Conservation (phyloP, 495 filamentous ascomycete species). For the Penicillium angulare region DNA sequence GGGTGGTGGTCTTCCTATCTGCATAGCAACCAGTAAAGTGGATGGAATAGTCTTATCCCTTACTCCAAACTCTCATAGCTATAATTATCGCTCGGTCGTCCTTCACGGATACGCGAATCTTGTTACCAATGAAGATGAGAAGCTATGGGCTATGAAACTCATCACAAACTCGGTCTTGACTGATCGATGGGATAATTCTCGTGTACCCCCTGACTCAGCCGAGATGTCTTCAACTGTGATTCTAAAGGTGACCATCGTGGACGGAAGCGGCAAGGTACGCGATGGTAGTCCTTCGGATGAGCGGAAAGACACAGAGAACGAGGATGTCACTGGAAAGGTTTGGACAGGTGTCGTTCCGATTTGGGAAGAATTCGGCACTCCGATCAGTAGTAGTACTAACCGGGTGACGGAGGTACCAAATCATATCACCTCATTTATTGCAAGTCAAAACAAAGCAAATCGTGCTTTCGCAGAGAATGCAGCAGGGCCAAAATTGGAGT, state of each 20-base stretch:
- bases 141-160: slow-evolving; percentile 77
- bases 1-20: slow-evolving; percentile 56
- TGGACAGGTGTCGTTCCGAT: slow-evolving; percentile 86
- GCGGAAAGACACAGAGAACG: slow-evolving; percentile 60
- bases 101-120: slow-evolving; percentile 72
- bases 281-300: slow-evolving; percentile 70
- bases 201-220: slow-evolving; percentile 67
- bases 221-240: slow-evolving; percentile 80
- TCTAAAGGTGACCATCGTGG: slow-evolving; percentile 64
- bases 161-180: slow-evolving; percentile 74
- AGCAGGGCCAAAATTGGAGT: no score
- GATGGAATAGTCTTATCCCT: slow-evolving; percentile 76
- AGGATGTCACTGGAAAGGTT: slow-evolving; percentile 56
- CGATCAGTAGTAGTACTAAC: slow-evolving; percentile 61
- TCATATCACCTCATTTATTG: no score
- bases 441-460: no score
- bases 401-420: slow-evolving; percentile 57
- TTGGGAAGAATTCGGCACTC: slow-evolving; percentile 62
- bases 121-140: slow-evolving; percentile 68
- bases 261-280: slow-evolving; percentile 77
- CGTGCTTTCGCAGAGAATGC: no score
- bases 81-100: slow-evolving; percentile 84
- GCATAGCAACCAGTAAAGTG: slow-evolving; percentile 63
- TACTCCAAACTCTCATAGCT: slow-evolving; percentile 76
- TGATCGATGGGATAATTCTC: slow-evolving; percentile 65